These are phyloP conservation scores for Pythium angustatum DNA, from an alignment of 352 stramenopile genomes.

Conservation along the genomic window DNA sequence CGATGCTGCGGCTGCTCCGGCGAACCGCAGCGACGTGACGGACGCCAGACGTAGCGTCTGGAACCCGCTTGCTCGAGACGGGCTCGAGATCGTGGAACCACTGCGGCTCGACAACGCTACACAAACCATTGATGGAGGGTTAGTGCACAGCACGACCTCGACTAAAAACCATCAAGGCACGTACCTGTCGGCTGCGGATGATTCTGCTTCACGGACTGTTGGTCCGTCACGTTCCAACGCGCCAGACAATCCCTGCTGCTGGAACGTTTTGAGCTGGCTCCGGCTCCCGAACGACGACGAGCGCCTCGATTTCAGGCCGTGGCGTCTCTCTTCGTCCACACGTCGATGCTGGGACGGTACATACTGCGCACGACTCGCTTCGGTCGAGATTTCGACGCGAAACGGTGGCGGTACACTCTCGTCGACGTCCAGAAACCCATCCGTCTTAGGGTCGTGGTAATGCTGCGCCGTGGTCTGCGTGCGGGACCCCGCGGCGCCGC, in stretches of 20 bases:
- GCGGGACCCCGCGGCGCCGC: slow-evolving; percentile 43
- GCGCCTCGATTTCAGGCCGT: slow-evolving; percentile 30
- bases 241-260: slow-evolving; percentile 3
- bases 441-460: slow-evolving; percentile 74
- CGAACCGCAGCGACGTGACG: background rate
- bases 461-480: slow-evolving; percentile 39
- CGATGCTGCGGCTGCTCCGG: background rate
- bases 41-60: background rate
- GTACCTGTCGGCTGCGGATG: background rate
- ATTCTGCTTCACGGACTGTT: background rate
- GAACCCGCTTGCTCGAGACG: background rate
- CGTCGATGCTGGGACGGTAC: slow-evolving; percentile 11
- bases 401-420: slow-evolving; percentile 82
- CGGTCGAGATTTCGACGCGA: slow-evolving; percentile 74
- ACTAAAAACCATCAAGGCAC: background rate
- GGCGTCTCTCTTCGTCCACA: slow-evolving; percentile 20
- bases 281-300: slow-evolving; percentile 51
- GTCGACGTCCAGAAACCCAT: slow-evolving; percentile 79
- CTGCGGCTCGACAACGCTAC: slow-evolving; percentile 6
- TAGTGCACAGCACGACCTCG: background rate
- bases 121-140: background rate
- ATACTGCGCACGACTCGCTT: slow-evolving; percentile 32
- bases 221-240: background rate
- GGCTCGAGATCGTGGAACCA: slow-evolving; percentile 14
- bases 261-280: slow-evolving; percentile 34